A percentile compares a stretch with the other conserved stretches of the same genome.
Conservation (phyloP, 2,329 filamentous ascomycete species). For the Fusarium pseudograminearum region DNA sequence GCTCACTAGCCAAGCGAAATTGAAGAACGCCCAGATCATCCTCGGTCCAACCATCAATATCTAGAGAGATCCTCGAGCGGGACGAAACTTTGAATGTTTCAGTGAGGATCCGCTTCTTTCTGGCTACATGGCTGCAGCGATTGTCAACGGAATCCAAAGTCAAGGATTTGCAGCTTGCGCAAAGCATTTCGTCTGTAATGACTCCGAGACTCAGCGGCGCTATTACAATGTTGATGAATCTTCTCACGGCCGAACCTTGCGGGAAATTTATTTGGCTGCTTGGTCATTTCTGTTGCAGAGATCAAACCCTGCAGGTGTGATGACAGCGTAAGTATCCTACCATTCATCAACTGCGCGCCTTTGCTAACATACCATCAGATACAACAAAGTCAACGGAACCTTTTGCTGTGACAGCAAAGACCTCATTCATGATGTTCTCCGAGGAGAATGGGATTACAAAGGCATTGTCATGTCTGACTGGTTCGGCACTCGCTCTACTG, state of each 20-base stretch:
- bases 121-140: constrained; percentile 27
- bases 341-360: background rate
- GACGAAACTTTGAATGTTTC: constrained; percentile 38
- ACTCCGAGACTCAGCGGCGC: constrained; percentile 23
- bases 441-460: constrained; percentile 30
- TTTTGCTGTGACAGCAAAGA: background rate
- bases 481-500: constrained; percentile 34
- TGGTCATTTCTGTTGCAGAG: constrained; percentile 27
- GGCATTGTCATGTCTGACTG: constrained; percentile 38
- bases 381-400: constrained; percentile 23
- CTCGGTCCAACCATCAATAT: constrained; percentile 32
- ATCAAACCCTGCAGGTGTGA: constrained; percentile 23
- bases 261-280: constrained; percentile 37
- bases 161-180: background rate
- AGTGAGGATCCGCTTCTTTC: constrained; percentile 37
- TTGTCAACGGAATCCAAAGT: constrained; percentile 22
- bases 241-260: background rate
- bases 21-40: background rate
- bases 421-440: constrained; percentile 1
- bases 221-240: constrained; percentile 23
- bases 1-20: background rate
- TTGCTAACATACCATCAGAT: constrained; percentile 11
- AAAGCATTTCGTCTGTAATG: constrained; percentile 39
- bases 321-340: constrained; percentile 31
- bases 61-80: constrained; percentile 25